Conservation (phyloP, 352 stramenopile genomes). For the Globisporangium cystogenes region DNA sequence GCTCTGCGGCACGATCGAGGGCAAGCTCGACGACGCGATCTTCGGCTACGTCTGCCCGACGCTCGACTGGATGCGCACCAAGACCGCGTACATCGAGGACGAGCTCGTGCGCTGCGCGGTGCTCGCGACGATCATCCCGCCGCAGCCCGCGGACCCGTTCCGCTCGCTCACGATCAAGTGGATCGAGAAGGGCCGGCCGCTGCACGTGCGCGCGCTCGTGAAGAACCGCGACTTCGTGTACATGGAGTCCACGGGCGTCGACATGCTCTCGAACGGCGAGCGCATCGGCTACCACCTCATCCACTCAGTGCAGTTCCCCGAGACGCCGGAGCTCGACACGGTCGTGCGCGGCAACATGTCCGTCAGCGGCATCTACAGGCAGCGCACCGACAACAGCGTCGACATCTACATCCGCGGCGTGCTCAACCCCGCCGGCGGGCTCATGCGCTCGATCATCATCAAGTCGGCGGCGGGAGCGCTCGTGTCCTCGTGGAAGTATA, state of each 20-base stretch:
- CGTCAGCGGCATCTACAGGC: constrained; percentile 42
- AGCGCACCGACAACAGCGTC: constrained; percentile 37
- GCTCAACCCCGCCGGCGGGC: constrained; percentile 30
- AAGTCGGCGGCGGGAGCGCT: constrained; percentile 40
- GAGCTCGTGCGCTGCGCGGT: constrained; percentile 42
- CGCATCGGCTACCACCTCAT: constrained; percentile 56
- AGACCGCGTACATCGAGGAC: constrained; percentile 49
- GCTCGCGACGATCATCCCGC: constrained; percentile 28
- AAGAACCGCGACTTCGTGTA: constrained; percentile 60
- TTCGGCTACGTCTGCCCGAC: constrained; percentile 17
- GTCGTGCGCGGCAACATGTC: constrained; percentile 50
- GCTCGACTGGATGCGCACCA: constrained; percentile 41
- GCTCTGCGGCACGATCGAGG: constrained; percentile 12
- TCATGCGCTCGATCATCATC: constrained; percentile 39
- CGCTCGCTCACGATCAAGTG: constrained; percentile 44
- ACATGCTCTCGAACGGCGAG: constrained; percentile 29
- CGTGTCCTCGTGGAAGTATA: constrained; percentile 33
- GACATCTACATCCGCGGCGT: constrained; percentile 38
- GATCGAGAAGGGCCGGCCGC: constrained; percentile 38
- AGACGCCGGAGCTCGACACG: constrained; percentile 26
- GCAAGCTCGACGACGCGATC: constrained; percentile 14
- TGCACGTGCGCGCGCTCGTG: constrained; percentile 31
- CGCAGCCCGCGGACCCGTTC: constrained; percentile 37
- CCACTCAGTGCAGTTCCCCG: constrained; percentile 52
- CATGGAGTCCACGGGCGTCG: constrained; percentile 47